Evolutionary conservation across 2,329 filamentous ascomycete genomes (phyloP).

Genomic region (Intubia oerlemansii): DNA sequence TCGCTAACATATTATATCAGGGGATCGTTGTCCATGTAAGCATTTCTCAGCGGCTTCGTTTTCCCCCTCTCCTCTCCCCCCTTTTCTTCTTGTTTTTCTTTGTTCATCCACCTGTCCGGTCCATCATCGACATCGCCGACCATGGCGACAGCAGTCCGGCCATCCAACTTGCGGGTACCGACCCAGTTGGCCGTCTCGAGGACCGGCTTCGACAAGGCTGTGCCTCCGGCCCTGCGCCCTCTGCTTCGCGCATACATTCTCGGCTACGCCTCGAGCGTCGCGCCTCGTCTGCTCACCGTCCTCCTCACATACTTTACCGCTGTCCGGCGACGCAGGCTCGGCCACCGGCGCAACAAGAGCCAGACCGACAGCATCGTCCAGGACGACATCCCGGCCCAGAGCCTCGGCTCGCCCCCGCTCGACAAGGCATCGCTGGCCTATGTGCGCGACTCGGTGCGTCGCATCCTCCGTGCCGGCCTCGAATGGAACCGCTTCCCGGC

Average conservation of each 20-base stretch:
- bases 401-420: slow-evolving; percentile 1
- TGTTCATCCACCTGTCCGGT: too few relatives aligned
- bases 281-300: slow-evolving; percentile 32
- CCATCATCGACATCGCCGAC: too few relatives aligned
- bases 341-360: slow-evolving; percentile 11
- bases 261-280: slow-evolving; percentile 37
- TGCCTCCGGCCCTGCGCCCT: slow-evolving; percentile 30
- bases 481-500: slow-evolving; percentile 36
- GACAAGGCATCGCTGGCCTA: slow-evolving; percentile 1
- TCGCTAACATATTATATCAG: too few relatives aligned
- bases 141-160: too few relatives aligned
- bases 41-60: too few relatives aligned
- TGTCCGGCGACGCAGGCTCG: slow-evolving; percentile 13
- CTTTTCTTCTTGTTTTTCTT: too few relatives aligned
- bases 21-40: too few relatives aligned
- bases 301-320: slow-evolving; percentile 26
- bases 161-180: too few relatives aligned
- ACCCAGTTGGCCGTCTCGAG: too few relatives aligned
- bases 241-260: slow-evolving; percentile 36
- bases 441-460: slow-evolving; percentile 12
- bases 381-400: background rate
- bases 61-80: too few relatives aligned
- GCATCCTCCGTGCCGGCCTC: slow-evolving; percentile 27
- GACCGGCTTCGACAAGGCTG: too few relatives aligned
- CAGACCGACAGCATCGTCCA: too few relatives aligned